These are phyloP conservation scores for Flammula alnicola DNA, from an alignment of 1,284 basidiomycete genomes.

Conservation along the genomic window DNA sequence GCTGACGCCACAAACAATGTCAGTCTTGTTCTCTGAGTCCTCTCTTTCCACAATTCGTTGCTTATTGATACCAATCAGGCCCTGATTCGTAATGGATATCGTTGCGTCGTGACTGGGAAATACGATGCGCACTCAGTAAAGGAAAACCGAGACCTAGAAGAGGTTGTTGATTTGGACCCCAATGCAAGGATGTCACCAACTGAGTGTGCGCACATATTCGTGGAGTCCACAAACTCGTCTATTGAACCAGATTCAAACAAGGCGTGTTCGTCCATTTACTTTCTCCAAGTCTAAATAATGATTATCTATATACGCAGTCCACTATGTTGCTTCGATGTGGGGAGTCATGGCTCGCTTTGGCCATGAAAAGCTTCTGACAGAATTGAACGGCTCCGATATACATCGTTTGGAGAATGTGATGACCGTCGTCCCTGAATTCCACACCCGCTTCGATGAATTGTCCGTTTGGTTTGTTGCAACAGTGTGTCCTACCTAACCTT, in stretches of 20 bases:
- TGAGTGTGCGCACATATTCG: conserved; percentile 25
- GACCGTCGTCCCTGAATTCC: conserved; percentile 9
- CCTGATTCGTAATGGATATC: conserved; percentile 22
- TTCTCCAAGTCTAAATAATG: too few species aligned
- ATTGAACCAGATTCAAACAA: conserved; percentile 7
- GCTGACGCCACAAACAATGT: conserved; percentile 24
- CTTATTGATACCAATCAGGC: conserved; percentile 5
- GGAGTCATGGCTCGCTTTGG: conserved; percentile 23
- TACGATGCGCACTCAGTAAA: background rate
- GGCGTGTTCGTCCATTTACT: too few species aligned
- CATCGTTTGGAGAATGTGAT: conserved; percentile 28
- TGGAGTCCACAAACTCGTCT: conserved; percentile 8
- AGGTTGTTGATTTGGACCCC: background rate
- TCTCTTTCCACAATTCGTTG: conserved; percentile 1
- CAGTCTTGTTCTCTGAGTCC: conserved; percentile 12
- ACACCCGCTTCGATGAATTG: conserved; percentile 9
- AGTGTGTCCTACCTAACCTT: conserved; percentile 14
- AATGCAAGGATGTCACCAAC: conserved; percentile 1
- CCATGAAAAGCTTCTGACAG: conserved; percentile 14
- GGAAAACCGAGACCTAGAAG: background rate
- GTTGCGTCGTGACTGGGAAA: conserved; percentile 23
- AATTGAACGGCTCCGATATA: conserved; percentile 22
- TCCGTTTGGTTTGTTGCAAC: conserved; percentile 22
- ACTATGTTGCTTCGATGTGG: conserved; percentile 19
- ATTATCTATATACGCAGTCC: too few species aligned